Base-by-base conservation (phyloP, 768 basidiomycete species). In the Trametes elegans region DNA sequence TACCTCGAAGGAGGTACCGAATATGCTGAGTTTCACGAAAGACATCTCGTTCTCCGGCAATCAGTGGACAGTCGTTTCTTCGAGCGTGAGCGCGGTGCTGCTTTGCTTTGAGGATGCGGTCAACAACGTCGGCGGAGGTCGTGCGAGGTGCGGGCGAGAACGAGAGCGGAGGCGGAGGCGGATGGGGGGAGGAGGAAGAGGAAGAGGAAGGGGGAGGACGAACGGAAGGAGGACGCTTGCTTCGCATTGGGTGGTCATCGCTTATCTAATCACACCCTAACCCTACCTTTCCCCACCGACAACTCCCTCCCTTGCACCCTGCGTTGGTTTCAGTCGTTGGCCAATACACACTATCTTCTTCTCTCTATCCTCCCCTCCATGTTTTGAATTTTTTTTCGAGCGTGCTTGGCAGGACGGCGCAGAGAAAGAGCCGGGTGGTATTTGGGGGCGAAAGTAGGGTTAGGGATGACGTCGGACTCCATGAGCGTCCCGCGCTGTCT, bases 11-110 rank as follows among this genome's bases (percentile, higher is more conserved):
- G 95, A 97, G 60, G 96, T 99, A 42, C 94, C 95, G 65, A 98
- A 98, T 75, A 98, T 98, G 74, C 87, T 90, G 66, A 98, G 90
- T 76, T 98, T 98, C 67, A 98, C 94, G 64, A 97, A 97, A 49
- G 91, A 93, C 91, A 93, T 92, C 49, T 49, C 46, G 28, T 16
- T 43, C 18, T 31, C 28, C 18, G 27, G 29, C 9, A 32, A 7
- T 19, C 27, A 21, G 23, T 13, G 18, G 5, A 5, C 8, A 3
- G 26, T 21, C 13, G 21, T 14, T 4, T 21, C 28, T 31, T 50
- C 19, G 49, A 41, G 49, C 39, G 47, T 38, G 29, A 19, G 16
- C 44, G 48, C 24, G 7, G 34, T 28, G 42, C n/a, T n/a, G 7
- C 6, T 19, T 14, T 11, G 9, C 39, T 8, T 10, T 26, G 35